A percentile compares a stretch with the other conserved stretches of the same genome.
Conservation (phyloP, 208 protist species). For the Crithidia sp. region DNA sequence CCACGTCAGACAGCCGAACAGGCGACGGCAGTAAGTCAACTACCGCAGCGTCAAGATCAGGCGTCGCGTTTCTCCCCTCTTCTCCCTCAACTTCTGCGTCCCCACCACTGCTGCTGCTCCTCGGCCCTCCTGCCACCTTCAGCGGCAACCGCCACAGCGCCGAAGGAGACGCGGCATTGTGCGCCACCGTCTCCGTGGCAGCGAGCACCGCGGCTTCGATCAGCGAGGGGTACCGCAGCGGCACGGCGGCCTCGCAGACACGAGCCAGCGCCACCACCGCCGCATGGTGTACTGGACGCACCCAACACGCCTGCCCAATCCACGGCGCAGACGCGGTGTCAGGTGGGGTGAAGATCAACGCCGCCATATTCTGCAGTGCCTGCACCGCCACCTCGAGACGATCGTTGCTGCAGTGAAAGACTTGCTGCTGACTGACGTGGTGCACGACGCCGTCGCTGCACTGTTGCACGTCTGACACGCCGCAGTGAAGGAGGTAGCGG, state of each 20-base stretch:
- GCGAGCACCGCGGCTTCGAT: neutral
- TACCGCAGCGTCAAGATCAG: neutral
- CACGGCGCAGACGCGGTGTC: conserved; percentile 16
- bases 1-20: conserved; percentile 38
- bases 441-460: neutral
- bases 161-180: neutral
- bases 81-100: neutral
- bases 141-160: neutral
- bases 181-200: neutral
- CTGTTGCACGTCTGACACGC: conserved; percentile 3
- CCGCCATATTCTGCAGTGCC: conserved; percentile 35
- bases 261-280: conserved; percentile 49
- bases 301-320: conserved; percentile 25
- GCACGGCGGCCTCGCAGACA: conserved; percentile 68
- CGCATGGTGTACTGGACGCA: conserved; percentile 8
- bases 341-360: conserved; percentile 25
- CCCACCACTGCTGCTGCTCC: neutral
- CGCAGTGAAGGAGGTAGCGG: conserved; percentile 21
- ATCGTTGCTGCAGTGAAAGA: conserved; percentile 28
- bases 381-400: conserved; percentile 46
- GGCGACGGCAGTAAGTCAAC: conserved; percentile 31
- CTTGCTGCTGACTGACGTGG: conserved; percentile 16
- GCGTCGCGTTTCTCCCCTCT: neutral
- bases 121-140: neutral
- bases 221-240: conserved; percentile 52